phyloP scores from a whole-genome alignment of 306 rosid species.

The Rubus parviflorus region DNA sequence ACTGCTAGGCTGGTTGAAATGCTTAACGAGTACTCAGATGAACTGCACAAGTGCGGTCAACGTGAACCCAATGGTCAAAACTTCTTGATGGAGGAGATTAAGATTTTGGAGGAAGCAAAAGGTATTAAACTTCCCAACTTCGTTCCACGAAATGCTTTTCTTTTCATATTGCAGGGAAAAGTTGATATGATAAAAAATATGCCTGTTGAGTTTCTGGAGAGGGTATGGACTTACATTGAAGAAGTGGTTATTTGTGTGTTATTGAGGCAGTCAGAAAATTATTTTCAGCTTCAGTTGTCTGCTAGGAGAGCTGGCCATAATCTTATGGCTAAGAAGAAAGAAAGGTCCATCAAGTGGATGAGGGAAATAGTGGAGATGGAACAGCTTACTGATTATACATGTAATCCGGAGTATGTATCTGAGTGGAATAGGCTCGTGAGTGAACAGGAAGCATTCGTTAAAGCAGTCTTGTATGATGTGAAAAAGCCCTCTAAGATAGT shows the following conservation, averaged over 20 bases:
- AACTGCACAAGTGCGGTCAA: not conserved
- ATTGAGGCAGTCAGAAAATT: not conserved
- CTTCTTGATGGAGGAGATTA: too few species aligned
- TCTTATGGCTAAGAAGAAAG: not conserved
- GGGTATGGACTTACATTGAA: not conserved
- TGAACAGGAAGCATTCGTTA: not conserved
- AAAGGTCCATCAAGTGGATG: not conserved
- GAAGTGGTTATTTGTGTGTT: not conserved
- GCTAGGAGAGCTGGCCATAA: not conserved
- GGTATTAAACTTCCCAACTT: too few species aligned
- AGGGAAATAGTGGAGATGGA: constrained; percentile 10
- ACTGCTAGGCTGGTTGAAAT: not conserved
- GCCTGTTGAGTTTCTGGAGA: not conserved
- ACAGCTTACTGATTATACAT: not conserved
- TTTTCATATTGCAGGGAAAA: not conserved
- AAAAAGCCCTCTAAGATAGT: not conserved
- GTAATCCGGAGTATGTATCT: not conserved
- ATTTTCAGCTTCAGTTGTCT: not conserved
- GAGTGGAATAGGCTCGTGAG: not conserved
- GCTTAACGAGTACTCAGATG: not conserved
- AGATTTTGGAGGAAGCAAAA: too few species aligned
- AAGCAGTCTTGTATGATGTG: not conserved
- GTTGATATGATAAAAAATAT: not conserved
- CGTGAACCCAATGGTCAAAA: too few species aligned
- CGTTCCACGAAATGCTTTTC: too few species aligned